Evolutionary conservation across 768 basidiomycete genomes (phyloP), one percentile per base, ranked within the genome.

Genomic region (Lentinula edodes): DNA sequence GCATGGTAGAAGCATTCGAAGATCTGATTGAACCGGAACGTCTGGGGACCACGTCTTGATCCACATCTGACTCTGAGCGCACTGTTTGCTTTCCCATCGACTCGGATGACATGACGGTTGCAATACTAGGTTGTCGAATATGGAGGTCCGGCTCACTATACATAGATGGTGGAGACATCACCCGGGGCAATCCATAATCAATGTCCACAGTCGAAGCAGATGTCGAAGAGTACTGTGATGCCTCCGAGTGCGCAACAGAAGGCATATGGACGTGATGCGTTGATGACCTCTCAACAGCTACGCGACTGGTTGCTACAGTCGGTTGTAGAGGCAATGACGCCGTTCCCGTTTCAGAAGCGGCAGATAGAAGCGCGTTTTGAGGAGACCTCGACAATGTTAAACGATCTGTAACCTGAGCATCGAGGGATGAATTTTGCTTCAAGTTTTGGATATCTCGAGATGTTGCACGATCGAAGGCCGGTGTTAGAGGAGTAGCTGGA

Each of bases 391-490:
- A 43, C 38, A 43, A 16, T 9, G 39, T 3, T 16, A 34, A 13
- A 12, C 41, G 55, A 3, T 54, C 53, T 39, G 16, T 35, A 39
- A 15, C 51, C n/a, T 42, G 71, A 66, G 5, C 68, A 53, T 38
- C 66, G 66, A 23, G 65, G 61, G 15, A 70, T 71, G 0, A 72
- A 68, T 5, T 68, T 69, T 4, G 72, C 68, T 5, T 69, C 36
- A 1, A 68, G 66, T 5, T 60, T 23, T 28, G 57, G 15, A 45
- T 48, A 48, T 48, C 46, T 48, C 46, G 46, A n/a, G 6, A 48
- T 15, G 66, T 61, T 2, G 56, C 16, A 7, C 64, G 23, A 3
- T 63, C 52, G 12, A 68, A 64, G 18, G 63, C 46, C 43, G 61
- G 58, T 51, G 60, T 57, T 48, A 45, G 35, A 36, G 62, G 50